Evolutionary conservation across 2,329 filamentous ascomycete genomes (phyloP).

Genomic region (Pezicula rhizophila): DNA sequence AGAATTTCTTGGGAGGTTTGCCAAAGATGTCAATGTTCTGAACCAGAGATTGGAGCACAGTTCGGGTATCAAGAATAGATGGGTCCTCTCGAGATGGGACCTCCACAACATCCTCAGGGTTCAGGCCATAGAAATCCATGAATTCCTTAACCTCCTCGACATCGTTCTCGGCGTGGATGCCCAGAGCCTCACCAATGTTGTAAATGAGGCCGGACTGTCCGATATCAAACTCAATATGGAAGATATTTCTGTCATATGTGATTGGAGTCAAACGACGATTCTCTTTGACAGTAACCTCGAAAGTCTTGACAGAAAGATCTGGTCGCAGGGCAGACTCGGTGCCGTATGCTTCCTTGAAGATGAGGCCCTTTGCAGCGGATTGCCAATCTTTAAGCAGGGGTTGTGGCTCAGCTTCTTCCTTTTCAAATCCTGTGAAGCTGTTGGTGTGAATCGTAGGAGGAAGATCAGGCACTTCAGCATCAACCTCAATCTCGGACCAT

Average conservation of each 20-base stretch:
- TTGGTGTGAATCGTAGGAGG: constrained; percentile 63
- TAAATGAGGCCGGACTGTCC: constrained; percentile 88
- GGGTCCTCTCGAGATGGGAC: constrained; percentile 79
- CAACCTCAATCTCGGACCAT: constrained; percentile 69
- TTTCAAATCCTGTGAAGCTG: constrained; percentile 78
- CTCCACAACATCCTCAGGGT: constrained; percentile 80
- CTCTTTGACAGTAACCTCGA: constrained; percentile 85
- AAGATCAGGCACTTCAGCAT: constrained; percentile 47
- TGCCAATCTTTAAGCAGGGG: constrained; percentile 71
- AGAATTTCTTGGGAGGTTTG: constrained; percentile 95
- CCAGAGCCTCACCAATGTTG: constrained; percentile 94
- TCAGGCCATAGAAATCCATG: constrained; percentile 82
- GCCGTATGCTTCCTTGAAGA: constrained; percentile 90
- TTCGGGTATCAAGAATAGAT: constrained; percentile 73
- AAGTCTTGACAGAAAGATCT: constrained; percentile 80
- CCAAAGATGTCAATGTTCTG: constrained; percentile 97
- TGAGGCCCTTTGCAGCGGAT: constrained; percentile 76
- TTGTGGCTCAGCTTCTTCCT: constrained; percentile 63
- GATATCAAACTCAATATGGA: constrained; percentile 98
- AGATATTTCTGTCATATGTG: constrained; percentile 96
- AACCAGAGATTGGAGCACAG: constrained; percentile 82
- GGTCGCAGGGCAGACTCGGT: constrained; percentile 71
- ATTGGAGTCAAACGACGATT: constrained; percentile 85
- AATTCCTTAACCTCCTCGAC: constrained; percentile 72
- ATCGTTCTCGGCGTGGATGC: constrained; percentile 94